A percentile compares a stretch with the other conserved stretches of the same genome.
These are phyloP conservation scores for Monilinia polystroma DNA, from an alignment of 2,329 filamentous ascomycete genomes.

Conservation along the genomic window DNA sequence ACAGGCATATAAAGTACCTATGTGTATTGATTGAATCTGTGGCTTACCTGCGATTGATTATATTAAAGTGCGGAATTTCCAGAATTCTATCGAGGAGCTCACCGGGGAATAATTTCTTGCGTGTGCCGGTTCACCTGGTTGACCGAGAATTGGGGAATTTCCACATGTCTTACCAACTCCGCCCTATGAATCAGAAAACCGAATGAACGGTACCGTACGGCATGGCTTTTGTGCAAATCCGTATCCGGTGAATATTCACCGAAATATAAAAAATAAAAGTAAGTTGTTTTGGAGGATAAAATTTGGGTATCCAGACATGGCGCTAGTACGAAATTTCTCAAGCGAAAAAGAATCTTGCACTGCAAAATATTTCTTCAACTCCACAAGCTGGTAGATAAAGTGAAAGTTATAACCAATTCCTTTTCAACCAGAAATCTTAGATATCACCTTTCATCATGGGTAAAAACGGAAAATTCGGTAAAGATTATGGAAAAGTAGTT, in stretches of 20 bases:
- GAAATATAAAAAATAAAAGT: neutral
- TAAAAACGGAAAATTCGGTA: conserved; percentile 33
- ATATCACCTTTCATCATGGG: conserved; percentile 30
- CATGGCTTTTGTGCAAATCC: neutral
- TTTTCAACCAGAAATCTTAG: neutral
- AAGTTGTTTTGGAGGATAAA: neutral
- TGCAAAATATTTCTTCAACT: conserved; percentile 18
- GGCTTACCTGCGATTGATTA: neutral
- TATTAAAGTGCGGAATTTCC: neutral
- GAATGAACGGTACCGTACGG: neutral
- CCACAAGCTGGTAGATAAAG: neutral
- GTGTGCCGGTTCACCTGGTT: neutral
- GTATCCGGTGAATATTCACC: neutral
- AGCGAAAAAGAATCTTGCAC: conserved; percentile 17
- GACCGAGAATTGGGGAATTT: neutral
- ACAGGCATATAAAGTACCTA: too few relatives aligned
- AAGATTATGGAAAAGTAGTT: conserved; percentile 35
- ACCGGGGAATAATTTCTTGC: neutral
- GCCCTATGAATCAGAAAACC: neutral
- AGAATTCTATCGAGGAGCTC: neutral
- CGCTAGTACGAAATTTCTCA: conserved; percentile 19
- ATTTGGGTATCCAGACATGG: neutral
- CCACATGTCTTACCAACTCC: neutral
- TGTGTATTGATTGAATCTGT: neutral
- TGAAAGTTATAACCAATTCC: neutral